These are phyloP conservation scores for Craspedostauros australis DNA, from an alignment of 108 stramenopile species.

Conservation along the genomic window DNA sequence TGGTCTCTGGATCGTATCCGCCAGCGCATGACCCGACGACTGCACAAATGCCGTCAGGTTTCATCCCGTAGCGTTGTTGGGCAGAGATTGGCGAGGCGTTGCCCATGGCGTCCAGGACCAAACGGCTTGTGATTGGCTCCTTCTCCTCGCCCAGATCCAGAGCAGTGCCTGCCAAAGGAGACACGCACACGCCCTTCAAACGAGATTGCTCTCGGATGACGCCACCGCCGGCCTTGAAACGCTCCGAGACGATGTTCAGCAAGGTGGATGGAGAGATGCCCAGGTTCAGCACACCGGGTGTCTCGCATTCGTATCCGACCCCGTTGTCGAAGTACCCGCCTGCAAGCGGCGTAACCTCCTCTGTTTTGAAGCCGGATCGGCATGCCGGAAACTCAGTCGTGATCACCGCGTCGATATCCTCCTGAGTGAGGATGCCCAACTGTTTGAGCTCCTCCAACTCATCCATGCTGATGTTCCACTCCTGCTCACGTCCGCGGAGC, in stretches of 20 bases:
- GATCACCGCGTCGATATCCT: slow-evolving; percentile 72
- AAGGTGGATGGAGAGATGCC: slow-evolving; percentile 64
- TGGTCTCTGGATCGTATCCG: slow-evolving; percentile 75
- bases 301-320: slow-evolving; percentile 67
- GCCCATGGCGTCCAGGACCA: slow-evolving; percentile 94
- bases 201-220: slow-evolving; percentile 51
- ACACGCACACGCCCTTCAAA: slow-evolving; percentile 61
- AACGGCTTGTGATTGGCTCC: slow-evolving; percentile 63
- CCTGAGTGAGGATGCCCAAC: slow-evolving; percentile 64
- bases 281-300: slow-evolving; percentile 72
- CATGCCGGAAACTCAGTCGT: slow-evolving; percentile 77
- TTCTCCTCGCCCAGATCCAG: slow-evolving; percentile 60
- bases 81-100: slow-evolving; percentile 84
- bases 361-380: slow-evolving; percentile 68
- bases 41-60: slow-evolving; percentile 86
- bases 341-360: slow-evolving; percentile 57
- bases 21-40: slow-evolving; percentile 86
- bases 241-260: slow-evolving; percentile 45
- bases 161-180: slow-evolving; percentile 62
- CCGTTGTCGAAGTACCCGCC: slow-evolving; percentile 76
- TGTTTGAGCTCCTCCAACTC: slow-evolving; percentile 76
- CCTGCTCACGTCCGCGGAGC: slow-evolving; percentile 83
- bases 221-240: slow-evolving; percentile 56
- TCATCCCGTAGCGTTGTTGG: slow-evolving; percentile 73
- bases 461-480: slow-evolving; percentile 90